Base-by-base conservation (phyloP, 2,329 filamentous ascomycete species). In the Penicillium brasilianum region DNA sequence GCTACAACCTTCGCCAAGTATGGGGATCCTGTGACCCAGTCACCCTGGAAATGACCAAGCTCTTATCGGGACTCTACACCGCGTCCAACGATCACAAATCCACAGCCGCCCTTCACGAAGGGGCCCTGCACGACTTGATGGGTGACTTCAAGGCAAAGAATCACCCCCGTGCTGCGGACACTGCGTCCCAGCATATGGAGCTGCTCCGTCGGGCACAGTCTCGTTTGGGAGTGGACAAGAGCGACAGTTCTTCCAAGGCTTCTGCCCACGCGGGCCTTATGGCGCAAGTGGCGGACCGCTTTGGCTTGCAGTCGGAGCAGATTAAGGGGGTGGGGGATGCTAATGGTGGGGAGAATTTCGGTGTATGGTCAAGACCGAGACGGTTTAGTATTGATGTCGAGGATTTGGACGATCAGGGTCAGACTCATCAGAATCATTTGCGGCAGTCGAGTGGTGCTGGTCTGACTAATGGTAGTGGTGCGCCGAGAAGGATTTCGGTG, bases 1-100 rank as follows among this genome's bases (percentile, higher is more conserved):
- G 81, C 41, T 85, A 85, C 76, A 85, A 85, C 68, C 76, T 85
- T 63, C 81, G 81, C 11, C 81, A 83, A 22, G 82, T 83, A 6
- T 82, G 83, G 71, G 83, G 83, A 4, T 77, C 78, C 32, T 77
- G 78, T 9, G 78, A 83, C 48, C 76, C 76, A 0, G 74, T 80
- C 30, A 84, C 83, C 0, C 69, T 84, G 55, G 80, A 84, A 57
- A 81, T 82, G 65, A 82, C 78, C 62, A 79, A 80, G 64, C 73
- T 85, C 11, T 78, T 85, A 5, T 81, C 82, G 0, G 74, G 80
- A 37, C 76, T 85, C 1, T 84, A 82, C 74, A 83, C 81, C 6
- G 74, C 73, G 0, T 74, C 73, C 0, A 69, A 69, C 0, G 69
- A 76, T 58, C 64, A 75, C 60, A 66, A 72, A 13, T 70, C 73